A percentile compares a stretch with the other conserved stretches of the same genome.
phyloP scores from a whole-genome alignment of 2,329 filamentous ascomycete genomes.

The Apiospora marii region DNA sequence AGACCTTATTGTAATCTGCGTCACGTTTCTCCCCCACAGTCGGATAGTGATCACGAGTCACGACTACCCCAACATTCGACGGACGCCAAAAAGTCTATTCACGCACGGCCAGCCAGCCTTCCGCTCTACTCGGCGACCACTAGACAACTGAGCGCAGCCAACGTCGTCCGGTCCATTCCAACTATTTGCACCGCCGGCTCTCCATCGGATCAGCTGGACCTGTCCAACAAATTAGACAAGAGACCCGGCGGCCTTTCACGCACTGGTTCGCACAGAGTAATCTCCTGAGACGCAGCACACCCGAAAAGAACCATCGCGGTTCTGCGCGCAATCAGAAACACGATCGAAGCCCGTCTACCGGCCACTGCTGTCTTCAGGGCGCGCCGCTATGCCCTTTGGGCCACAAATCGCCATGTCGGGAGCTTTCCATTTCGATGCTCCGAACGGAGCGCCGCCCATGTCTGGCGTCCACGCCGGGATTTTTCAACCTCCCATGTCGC shows the following conservation, averaged over 20 bases:
- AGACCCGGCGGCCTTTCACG: background rate
- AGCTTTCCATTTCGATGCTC: conserved; percentile 44
- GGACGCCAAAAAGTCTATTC: background rate
- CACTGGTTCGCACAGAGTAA: background rate
- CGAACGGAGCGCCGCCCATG: conserved; percentile 35
- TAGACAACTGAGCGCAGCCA: background rate
- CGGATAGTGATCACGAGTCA: background rate
- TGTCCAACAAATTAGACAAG: background rate
- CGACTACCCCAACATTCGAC: conserved; percentile 11
- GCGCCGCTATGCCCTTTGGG: conserved; percentile 5
- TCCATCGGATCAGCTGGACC: background rate
- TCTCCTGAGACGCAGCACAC: background rate
- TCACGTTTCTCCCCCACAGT: background rate
- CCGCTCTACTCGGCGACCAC: background rate
- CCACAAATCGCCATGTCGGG: conserved; percentile 43
- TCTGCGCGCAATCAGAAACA: conserved; percentile 20
- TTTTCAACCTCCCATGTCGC: conserved; percentile 55
- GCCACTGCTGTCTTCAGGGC: background rate
- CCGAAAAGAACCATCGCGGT: background rate
- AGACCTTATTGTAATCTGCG: background rate
- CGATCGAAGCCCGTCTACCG: background rate
- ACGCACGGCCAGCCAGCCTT: background rate
- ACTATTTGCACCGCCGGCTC: background rate
- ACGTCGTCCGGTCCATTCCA: background rate
- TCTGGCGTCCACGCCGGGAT: conserved; percentile 46